Conservation (phyloP, 306 rosid genomes). For the Begonia loranthoides region DNA sequence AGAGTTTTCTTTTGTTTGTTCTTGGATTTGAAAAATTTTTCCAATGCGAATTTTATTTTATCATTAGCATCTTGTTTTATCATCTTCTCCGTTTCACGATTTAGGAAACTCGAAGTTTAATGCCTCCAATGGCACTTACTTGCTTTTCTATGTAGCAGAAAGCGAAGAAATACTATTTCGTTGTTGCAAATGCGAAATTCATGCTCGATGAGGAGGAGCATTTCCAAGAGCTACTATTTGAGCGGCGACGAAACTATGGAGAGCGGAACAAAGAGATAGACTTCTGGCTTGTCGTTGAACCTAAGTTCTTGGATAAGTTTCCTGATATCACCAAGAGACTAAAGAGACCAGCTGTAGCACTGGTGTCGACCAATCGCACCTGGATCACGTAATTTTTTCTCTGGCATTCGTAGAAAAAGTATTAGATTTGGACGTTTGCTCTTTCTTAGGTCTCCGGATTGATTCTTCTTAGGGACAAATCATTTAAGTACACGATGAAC, state of each 20-base stretch:
- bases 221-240: constrained; percentile 66
- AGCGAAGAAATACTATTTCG: constrained; percentile 48
- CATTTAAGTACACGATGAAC: too few species aligned
- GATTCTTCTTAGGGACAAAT: too few species aligned
- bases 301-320: constrained; percentile 85
- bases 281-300: constrained; percentile 95
- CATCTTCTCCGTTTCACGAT: too few species aligned
- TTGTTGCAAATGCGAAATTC: constrained; percentile 93
- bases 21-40: too few species aligned
- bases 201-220: constrained; percentile 99
- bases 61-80: too few species aligned
- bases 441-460: too few species aligned
- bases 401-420: too few species aligned
- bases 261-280: constrained; percentile 71
- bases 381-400: constrained; percentile 73
- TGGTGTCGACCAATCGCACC: constrained; percentile 80
- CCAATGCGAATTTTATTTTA: too few species aligned
- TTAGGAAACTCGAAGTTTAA: background rate
- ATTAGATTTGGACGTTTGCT: background rate
- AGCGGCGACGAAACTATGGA: constrained; percentile 47
- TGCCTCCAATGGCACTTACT: background rate
- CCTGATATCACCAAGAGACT: constrained; percentile 68
- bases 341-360: constrained; percentile 83
- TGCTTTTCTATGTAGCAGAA: constrained; percentile 21
- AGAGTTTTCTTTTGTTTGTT: too few species aligned